Evolutionary conservation across 1,284 basidiomycete species (phyloP), one percentile per base, ranked within the genome.

Genomic region (Vanrija pseudolonga): DNA sequence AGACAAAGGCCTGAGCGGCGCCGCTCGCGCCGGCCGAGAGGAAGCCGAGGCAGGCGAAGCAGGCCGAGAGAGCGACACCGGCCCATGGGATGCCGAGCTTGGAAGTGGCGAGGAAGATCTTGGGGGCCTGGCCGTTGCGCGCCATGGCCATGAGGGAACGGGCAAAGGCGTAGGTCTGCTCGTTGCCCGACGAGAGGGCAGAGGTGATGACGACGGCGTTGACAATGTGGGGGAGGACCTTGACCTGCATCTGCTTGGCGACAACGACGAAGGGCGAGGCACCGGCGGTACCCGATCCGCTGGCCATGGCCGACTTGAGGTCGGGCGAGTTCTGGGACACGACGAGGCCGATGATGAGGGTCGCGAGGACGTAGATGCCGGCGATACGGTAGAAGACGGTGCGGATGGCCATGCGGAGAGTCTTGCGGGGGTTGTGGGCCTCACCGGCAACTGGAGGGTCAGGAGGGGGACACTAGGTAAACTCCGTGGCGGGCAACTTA

Each of bases 231-330:
- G 89, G 89, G 1, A 91, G 76, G 5, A 78, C 80, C 62, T 83
- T 84, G 74, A 92, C 90, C 26, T 87, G 85, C 2, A 88, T 85
- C 39, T 79, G 81, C 62, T 82, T 66, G 60, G 69, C 68, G 51
- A 69, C 88, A 61, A 91, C 87, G 56, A 91, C 89, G 71, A 90
- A 91, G 0, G 89, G 89, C 11, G 86, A 89, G 3, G 83, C 82
- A 5, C 83, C 82, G 43, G 88, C 89, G 28, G 82, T 86, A 15
- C 82, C 63, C 44, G 60, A 80, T 49, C 68, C 69, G 45, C 86
- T 76, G 56, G 81, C 73, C 22, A 91, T 81, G n/a, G 80, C 72
- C 0, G 74, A 64, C 32, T 81, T 69, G 12, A 55, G 53, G 66
- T 67, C 19, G 73, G 79, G 53, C 22, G 61, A 79, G 80, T 45